Evolutionary conservation across 2,329 filamentous ascomycete genomes (phyloP).

Genomic region (Cercospora sp.): DNA sequence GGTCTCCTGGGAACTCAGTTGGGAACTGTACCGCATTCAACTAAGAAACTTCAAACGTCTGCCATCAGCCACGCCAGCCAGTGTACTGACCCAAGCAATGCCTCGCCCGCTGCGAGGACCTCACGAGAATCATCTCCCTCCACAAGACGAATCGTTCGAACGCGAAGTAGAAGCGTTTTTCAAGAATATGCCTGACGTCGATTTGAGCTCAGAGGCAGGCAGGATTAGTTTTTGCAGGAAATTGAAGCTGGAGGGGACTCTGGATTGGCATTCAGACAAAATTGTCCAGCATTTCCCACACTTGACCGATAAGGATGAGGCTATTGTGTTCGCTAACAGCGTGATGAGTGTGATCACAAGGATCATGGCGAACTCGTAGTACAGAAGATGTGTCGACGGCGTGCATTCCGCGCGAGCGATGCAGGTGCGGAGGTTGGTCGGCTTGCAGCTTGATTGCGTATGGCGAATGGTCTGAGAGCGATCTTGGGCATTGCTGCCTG

Average conservation of each 20-base stretch:
- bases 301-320: not conserved
- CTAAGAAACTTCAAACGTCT: not conserved
- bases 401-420: not conserved
- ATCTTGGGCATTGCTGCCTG: too few species aligned
- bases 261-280: conserved; percentile 8
- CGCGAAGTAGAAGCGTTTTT: not conserved
- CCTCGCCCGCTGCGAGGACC: not conserved
- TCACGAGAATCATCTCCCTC: not conserved
- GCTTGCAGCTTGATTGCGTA: not conserved
- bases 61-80: not conserved
- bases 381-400: conserved; percentile 2
- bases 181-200: not conserved
- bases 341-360: conserved; percentile 1
- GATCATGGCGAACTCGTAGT: not conserved
- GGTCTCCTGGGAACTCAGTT: not conserved
- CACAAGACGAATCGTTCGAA: not conserved
- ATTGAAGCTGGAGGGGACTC: not conserved
- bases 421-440: not conserved
- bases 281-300: conserved; percentile 8
- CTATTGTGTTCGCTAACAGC: not conserved
- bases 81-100: not conserved
- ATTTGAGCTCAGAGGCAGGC: not conserved
- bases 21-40: not conserved
- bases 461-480: not conserved
- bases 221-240: conserved; percentile 3